Conservation (phyloP, 192 early-diverging fungal species). For the Coemansia sp. region DNA sequence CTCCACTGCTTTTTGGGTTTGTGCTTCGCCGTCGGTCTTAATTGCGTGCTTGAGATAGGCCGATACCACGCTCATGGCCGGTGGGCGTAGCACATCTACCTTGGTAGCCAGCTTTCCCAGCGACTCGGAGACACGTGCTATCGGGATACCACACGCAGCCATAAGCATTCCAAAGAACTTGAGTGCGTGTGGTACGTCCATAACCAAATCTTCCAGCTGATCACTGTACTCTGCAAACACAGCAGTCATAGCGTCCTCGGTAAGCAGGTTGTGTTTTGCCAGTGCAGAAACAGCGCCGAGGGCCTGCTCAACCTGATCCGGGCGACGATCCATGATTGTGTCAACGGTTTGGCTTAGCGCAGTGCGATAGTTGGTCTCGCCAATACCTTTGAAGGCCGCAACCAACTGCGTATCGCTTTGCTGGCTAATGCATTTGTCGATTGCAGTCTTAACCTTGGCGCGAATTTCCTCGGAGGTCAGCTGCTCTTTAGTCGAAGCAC, state of each 20-base stretch:
- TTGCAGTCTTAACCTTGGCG: not conserved
- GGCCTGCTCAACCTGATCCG: constrained; percentile 50
- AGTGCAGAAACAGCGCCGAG: not conserved
- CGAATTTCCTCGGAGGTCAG: not conserved
- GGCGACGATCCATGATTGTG: constrained; percentile 45
- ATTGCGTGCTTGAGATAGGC: constrained; percentile 1
- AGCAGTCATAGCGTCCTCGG: constrained; percentile 37
- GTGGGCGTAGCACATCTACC: not conserved
- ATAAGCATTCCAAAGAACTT: constrained; percentile 56
- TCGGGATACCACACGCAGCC: constrained; percentile 40
- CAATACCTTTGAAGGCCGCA: not conserved
- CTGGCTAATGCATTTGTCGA: not conserved
- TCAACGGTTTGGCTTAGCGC: not conserved
- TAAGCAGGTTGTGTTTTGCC: constrained; percentile 25
- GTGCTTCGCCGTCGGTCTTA: not conserved
- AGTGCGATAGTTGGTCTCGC: not conserved
- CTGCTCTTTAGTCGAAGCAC: not conserved
- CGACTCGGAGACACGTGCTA: not conserved
- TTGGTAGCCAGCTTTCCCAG: not conserved
- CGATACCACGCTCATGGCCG: not conserved
- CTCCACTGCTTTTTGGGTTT: not conserved
- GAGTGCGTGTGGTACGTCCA: constrained; percentile 62
- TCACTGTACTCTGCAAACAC: constrained; percentile 49
- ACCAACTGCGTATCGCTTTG: not conserved
- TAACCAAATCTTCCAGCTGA: constrained; percentile 58